Evolutionary conservation across 2,329 filamentous ascomycete species (phyloP), one percentile per base, ranked within the genome.

Genomic region (Teratosphaeria pseudoeucalypti): DNA sequence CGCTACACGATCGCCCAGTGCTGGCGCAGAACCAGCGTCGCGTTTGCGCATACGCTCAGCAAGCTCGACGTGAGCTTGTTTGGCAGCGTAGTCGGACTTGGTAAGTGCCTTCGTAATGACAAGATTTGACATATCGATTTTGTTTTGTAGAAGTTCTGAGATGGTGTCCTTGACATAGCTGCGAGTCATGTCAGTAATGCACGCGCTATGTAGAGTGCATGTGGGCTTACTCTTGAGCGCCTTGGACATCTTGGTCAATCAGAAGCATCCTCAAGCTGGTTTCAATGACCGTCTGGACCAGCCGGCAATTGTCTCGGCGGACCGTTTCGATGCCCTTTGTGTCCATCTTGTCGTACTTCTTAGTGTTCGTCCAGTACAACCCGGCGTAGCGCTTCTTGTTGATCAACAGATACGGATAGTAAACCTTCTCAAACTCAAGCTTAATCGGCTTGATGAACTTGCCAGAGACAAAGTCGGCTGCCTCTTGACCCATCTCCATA

Each of bases 311-410:
- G 74, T 99, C 94, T 81, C 94, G 83, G 66, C 94, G 87, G 54
- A 99, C 95, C 3, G 94, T 99, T 76, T 99, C 94, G 66, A 99
- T 97, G 81, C 94, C 94, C 74, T 99, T 99, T 61, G 90, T 97
- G 75, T 99, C 94, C 95, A 99, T 99, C 80, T 97, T 99, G 82
- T 99, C 95, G 74, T 88, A 94, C 75, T 96, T 96, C 52, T 92
- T 84, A 0, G 92, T 85, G 65, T 88, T 94, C 5, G 94, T 99
- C 92, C 92, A 99, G 77, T 90, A 97, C 34, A 99, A 77, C n/a
- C 94, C 94, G 9, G 94, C 94, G 70, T 99, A 99, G 64, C 94
- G 88, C 80, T 99, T 99, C 81, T 99, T 99, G 85, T 99, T 99
- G 85, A 99, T 99, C 57, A 99, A 82, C 37, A 99, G 81, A 72